A percentile compares a stretch with the other conserved stretches of the same genome.
Conservation (phyloP, 2,329 filamentous ascomycete genomes). For the Colletotrichum lentis region DNA sequence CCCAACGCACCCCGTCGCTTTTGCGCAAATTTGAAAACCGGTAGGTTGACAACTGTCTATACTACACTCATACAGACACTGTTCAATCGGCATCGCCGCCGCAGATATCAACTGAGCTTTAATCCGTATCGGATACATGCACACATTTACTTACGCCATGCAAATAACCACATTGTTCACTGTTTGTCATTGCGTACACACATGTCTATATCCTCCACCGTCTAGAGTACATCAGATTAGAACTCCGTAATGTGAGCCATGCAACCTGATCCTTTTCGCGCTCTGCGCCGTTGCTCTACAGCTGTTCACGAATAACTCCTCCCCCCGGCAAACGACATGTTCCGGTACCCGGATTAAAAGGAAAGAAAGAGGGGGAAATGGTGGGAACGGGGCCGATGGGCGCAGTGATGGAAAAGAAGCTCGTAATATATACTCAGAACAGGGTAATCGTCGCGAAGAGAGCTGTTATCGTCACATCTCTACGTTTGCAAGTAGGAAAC, state of each 20-base stretch:
- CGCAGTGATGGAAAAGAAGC: conserved; percentile 20
- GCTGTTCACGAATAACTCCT: conserved; percentile 44
- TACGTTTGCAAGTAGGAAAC: conserved; percentile 21
- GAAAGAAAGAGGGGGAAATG: background rate
- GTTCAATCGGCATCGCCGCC: background rate
- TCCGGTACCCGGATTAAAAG: conserved; percentile 21
- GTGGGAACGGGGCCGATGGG: conserved; percentile 1
- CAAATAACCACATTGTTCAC: background rate
- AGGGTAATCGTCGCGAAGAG: conserved; percentile 30
- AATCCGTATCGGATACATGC: background rate
- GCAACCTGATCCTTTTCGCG: conserved; percentile 46
- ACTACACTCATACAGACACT: too few species aligned
- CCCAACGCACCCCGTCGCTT: too few species aligned
- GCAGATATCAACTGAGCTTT: background rate
- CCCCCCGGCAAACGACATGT: conserved; percentile 8
- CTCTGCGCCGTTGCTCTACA: conserved; percentile 50
- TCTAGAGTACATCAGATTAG: conserved; percentile 55
- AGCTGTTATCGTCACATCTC: conserved; percentile 34
- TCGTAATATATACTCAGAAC: conserved; percentile 37
- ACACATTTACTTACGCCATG: background rate
- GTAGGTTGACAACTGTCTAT: too few species aligned
- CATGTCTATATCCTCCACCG: conserved; percentile 53
- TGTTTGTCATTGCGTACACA: conserved; percentile 48
- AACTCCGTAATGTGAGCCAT: conserved; percentile 50
- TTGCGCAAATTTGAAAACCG: too few species aligned